These are phyloP conservation scores for Trichophyton rubrum DNA, from an alignment of 2,329 filamentous ascomycete species.

Conservation along the genomic window DNA sequence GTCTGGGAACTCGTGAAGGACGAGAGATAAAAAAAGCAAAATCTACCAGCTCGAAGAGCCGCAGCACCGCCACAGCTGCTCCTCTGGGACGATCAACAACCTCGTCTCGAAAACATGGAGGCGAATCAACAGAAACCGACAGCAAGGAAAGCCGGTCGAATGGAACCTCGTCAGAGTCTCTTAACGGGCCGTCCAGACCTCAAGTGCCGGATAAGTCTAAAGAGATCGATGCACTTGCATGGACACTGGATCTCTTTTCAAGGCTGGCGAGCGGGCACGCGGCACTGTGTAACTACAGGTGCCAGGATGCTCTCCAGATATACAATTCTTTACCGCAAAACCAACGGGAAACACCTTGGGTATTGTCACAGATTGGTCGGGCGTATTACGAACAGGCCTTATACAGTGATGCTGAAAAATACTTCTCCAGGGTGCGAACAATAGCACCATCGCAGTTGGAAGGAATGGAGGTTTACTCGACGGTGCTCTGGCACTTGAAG, in stretches of 20 bases:
- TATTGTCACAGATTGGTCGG: slow-evolving; percentile 77
- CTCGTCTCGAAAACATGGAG: slow-evolving; percentile 69
- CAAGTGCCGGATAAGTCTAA: slow-evolving; percentile 43
- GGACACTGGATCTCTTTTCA: slow-evolving; percentile 66
- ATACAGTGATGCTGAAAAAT: slow-evolving; percentile 76
- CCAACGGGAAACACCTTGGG: slow-evolving; percentile 87
- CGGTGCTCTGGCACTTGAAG: slow-evolving; percentile 96
- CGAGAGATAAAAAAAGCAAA: slow-evolving; percentile 76
- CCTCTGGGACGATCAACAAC: slow-evolving; percentile 79
- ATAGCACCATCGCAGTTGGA: slow-evolving; percentile 72
- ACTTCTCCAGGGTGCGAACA: slow-evolving; percentile 66
- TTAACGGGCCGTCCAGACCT: slow-evolving; percentile 22
- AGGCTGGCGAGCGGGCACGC: slow-evolving; percentile 74
- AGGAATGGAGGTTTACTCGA: slow-evolving; percentile 97
- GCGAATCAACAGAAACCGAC: slow-evolving; percentile 52
- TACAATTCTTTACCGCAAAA: slow-evolving; percentile 57
- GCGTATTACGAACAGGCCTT: slow-evolving; percentile 82
- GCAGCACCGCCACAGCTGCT: slow-evolving; percentile 52
- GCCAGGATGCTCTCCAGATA: slow-evolving; percentile 60
- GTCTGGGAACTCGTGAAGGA: slow-evolving; percentile 48
- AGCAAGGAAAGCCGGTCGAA: slow-evolving; percentile 44
- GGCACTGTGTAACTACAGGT: slow-evolving; percentile 64
- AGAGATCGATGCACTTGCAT: slow-evolving; percentile 62
- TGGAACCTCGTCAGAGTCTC: slow-evolving; percentile 15
- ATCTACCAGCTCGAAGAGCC: slow-evolving; percentile 58